phyloP scores from a whole-genome alignment of 2,329 filamentous ascomycete species.

The Aspergillus fumigatus region DNA sequence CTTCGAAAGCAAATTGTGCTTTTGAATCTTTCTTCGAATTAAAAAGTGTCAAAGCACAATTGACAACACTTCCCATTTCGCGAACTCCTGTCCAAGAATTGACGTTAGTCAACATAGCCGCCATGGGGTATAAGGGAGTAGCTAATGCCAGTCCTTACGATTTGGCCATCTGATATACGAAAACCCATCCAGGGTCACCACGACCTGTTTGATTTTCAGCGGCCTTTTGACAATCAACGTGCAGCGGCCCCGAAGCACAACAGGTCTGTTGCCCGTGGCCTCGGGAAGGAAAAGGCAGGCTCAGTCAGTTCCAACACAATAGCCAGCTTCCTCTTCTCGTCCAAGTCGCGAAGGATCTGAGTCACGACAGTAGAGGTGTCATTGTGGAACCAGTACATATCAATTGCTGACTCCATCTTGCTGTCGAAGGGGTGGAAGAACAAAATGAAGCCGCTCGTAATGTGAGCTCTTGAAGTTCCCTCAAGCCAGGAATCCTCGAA shows the following conservation, averaged over 20 bases:
- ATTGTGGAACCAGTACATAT: too few species aligned
- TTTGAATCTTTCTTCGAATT: background rate
- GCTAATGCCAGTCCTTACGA: slow-evolving; percentile 3
- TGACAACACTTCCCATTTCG: slow-evolving; percentile 1
- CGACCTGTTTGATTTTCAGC: slow-evolving; percentile 6
- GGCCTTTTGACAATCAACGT: slow-evolving; percentile 5
- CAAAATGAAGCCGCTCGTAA: background rate
- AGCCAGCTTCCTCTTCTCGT: background rate
- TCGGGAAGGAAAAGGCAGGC: slow-evolving; percentile 12
- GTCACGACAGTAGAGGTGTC: background rate
- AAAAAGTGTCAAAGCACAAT: background rate
- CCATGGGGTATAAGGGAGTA: background rate
- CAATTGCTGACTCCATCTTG: background rate
- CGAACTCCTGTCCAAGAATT: slow-evolving; percentile 3
- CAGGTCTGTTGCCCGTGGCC: slow-evolving; percentile 8
- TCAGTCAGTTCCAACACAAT: slow-evolving; percentile 9
- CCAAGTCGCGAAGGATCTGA: background rate
- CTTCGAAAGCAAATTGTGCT: background rate
- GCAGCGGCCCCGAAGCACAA: slow-evolving; percentile 11
- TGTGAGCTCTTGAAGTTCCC: background rate
- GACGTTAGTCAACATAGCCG: background rate
- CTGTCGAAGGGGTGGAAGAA: background rate
- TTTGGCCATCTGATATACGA: slow-evolving; percentile 12
- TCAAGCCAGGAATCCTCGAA: background rate
- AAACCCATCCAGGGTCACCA: slow-evolving; percentile 8